phyloP scores from a whole-genome alignment of 139 green algal genomes.

The Chlamydomonas asymmetrica region DNA sequence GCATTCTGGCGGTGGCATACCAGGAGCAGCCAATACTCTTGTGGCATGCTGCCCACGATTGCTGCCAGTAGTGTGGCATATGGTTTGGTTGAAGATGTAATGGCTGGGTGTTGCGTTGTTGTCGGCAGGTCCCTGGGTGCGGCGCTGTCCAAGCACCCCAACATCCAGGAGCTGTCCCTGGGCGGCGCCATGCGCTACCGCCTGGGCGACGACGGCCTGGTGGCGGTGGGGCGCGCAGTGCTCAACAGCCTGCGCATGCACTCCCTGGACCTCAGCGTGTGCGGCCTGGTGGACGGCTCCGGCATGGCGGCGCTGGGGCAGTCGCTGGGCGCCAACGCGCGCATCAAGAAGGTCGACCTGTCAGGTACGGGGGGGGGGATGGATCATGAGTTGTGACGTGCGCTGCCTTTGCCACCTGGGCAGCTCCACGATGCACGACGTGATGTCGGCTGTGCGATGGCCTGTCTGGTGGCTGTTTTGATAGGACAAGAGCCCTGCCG shows the following conservation, averaged over 20 bases:
- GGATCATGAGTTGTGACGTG: no score
- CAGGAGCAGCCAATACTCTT: background rate
- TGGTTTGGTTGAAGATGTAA: background rate
- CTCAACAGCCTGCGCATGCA: background rate
- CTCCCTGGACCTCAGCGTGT: background rate
- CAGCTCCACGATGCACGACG: no score
- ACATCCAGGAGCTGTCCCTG: background rate
- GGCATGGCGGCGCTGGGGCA: background rate
- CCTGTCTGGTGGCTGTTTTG: no score
- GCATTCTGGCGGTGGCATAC: background rate
- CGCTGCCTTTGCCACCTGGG: no score
- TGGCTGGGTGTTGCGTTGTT: background rate
- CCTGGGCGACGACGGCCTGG: background rate
- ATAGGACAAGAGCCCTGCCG: no score
- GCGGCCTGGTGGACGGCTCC: background rate
- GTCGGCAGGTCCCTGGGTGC: conserved; percentile 1
- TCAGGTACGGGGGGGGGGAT: background rate
- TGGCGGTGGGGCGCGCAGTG: background rate
- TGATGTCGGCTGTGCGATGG: no score
- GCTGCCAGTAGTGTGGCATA: background rate
- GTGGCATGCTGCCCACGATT: background rate
- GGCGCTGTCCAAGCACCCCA: conserved; percentile 8
- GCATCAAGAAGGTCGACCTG: background rate
- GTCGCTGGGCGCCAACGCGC: background rate
- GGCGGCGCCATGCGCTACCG: conserved; percentile 4